A percentile compares a stretch with the other conserved stretches of the same genome.
phyloP scores from a whole-genome alignment of 2,329 filamentous ascomycete species.

The Curvularia sp. region DNA sequence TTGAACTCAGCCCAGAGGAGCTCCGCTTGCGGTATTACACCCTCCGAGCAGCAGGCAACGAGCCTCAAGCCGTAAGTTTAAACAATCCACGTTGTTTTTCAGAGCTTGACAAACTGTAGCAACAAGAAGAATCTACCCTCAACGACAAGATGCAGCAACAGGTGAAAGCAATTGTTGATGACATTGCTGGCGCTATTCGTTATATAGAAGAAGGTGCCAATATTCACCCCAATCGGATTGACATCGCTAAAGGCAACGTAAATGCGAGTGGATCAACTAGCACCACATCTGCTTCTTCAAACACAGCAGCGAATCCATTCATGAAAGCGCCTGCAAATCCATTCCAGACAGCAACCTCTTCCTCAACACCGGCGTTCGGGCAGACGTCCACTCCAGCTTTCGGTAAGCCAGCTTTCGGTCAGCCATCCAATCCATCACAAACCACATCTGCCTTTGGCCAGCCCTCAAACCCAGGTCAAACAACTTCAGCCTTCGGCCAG shows the following conservation, averaged over 20 bases:
- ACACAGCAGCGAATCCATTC: slow-evolving; percentile 33
- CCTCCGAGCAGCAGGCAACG: slow-evolving; percentile 66
- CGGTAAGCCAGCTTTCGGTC: slow-evolving; percentile 49
- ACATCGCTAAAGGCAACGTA: slow-evolving; percentile 38
- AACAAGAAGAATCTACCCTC: slow-evolving; percentile 66
- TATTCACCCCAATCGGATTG: slow-evolving; percentile 44
- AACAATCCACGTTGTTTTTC: not conserved
- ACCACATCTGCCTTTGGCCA: slow-evolving; percentile 12
- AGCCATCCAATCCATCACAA: slow-evolving; percentile 44
- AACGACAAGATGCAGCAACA: slow-evolving; percentile 70
- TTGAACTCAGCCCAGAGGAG: slow-evolving; percentile 90
- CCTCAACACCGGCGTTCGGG: slow-evolving; percentile 42
- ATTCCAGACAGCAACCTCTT: slow-evolving; percentile 22
- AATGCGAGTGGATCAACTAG: slow-evolving; percentile 14
- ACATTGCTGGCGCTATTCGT: slow-evolving; percentile 69
- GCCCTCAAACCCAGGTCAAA: slow-evolving; percentile 10
- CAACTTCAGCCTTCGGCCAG: slow-evolving; percentile 51
- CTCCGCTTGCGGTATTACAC: slow-evolving; percentile 76
- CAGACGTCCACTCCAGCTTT: slow-evolving; percentile 48
- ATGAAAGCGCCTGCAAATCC: slow-evolving; percentile 25
- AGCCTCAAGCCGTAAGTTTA: slow-evolving; percentile 58
- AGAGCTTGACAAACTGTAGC: slow-evolving; percentile 52
- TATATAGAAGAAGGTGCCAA: slow-evolving; percentile 49
- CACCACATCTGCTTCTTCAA: slow-evolving; percentile 13
- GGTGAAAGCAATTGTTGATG: slow-evolving; percentile 72